A percentile compares a stretch with the other conserved stretches of the same genome.
Evolutionary conservation across 1,139 yeast species (phyloP).

Genomic region (Debaryomycetaceae sp.): DNA sequence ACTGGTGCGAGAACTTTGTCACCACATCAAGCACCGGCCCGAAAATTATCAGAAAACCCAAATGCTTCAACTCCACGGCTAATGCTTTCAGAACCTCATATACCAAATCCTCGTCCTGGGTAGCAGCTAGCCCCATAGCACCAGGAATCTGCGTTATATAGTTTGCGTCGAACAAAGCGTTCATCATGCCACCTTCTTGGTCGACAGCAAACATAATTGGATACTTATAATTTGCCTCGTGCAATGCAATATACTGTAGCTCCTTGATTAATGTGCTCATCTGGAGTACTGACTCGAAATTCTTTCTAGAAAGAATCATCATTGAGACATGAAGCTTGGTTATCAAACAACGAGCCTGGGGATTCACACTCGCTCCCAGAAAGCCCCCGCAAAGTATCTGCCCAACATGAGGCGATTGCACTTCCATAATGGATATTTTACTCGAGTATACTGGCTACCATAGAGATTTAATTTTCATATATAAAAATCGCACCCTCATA

Average conservation of each 20-base stretch:
- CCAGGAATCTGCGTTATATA: slow-evolving; percentile 60
- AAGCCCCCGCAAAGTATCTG: slow-evolving; percentile 64
- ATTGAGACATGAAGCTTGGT: slow-evolving; percentile 53
- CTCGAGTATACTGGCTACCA: too few species aligned
- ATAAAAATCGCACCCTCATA: too few species aligned
- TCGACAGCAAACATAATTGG: slow-evolving; percentile 73
- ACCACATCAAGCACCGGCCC: slow-evolving; percentile 68
- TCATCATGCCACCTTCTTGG: slow-evolving; percentile 78
- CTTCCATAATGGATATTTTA: not conserved
- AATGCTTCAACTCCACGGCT: slow-evolving; percentile 49
- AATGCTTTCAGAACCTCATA: slow-evolving; percentile 54
- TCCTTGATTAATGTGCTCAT: slow-evolving; percentile 50
- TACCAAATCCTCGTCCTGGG: slow-evolving; percentile 49
- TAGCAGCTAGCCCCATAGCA: slow-evolving; percentile 63
- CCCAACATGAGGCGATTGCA: slow-evolving; percentile 28
- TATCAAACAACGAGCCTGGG: slow-evolving; percentile 55
- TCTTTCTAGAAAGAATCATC: slow-evolving; percentile 55
- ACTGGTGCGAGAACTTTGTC: slow-evolving; percentile 53
- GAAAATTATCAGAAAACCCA: slow-evolving; percentile 56
- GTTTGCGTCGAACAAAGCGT: slow-evolving; percentile 53
- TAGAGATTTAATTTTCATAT: too few species aligned
- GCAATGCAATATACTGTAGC: slow-evolving; percentile 53
- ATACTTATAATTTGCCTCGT: slow-evolving; percentile 47
- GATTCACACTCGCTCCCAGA: slow-evolving; percentile 54
- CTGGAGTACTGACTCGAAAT: slow-evolving; percentile 50